Evolutionary conservation across 768 basidiomycete species (phyloP).

Genomic region (Boletus tylopilopsis): DNA sequence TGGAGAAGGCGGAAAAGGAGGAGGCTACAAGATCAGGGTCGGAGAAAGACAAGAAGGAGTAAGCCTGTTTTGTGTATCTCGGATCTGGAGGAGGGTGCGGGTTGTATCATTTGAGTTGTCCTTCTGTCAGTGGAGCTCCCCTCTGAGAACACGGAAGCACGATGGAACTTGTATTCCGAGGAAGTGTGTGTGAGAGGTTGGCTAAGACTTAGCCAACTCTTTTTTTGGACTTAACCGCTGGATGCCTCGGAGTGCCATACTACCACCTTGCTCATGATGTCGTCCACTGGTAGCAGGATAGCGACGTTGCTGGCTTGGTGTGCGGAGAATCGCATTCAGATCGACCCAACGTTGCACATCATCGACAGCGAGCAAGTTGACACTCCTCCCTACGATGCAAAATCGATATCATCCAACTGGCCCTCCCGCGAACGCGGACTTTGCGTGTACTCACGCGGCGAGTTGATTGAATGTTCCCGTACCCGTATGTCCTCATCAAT

Average conservation of each 20-base stretch:
- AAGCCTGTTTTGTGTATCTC: neutral
- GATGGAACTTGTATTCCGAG: neutral
- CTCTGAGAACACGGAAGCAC: neutral
- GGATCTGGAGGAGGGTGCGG: constrained; percentile 3
- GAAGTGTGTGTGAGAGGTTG: neutral
- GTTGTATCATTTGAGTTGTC: constrained; percentile 3
- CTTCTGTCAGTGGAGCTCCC: neutral
- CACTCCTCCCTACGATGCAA: neutral
- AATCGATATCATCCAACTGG: constrained; percentile 2
- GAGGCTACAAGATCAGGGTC: constrained; percentile 11
- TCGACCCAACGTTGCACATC: constrained; percentile 45
- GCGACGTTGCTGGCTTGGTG: constrained; percentile 47
- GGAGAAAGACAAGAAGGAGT: constrained; percentile 33
- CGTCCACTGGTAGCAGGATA: constrained; percentile 12
- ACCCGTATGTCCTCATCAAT: constrained; percentile 27
- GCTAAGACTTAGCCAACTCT: constrained; percentile 19
- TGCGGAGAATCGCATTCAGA: constrained; percentile 37
- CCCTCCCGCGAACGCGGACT: constrained; percentile 16
- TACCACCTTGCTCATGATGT: constrained; percentile 12
- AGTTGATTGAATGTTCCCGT: constrained; percentile 17
- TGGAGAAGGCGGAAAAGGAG: constrained; percentile 37
- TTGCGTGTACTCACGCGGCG: constrained; percentile 23
- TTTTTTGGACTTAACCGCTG: constrained; percentile 21
- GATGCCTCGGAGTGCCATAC: constrained; percentile 19
- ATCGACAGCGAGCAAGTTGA: constrained; percentile 2